Evolutionary conservation across 345 rosid genomes (phyloP), one percentile per base, ranked within the genome.

Genomic region (Acer negundo): DNA sequence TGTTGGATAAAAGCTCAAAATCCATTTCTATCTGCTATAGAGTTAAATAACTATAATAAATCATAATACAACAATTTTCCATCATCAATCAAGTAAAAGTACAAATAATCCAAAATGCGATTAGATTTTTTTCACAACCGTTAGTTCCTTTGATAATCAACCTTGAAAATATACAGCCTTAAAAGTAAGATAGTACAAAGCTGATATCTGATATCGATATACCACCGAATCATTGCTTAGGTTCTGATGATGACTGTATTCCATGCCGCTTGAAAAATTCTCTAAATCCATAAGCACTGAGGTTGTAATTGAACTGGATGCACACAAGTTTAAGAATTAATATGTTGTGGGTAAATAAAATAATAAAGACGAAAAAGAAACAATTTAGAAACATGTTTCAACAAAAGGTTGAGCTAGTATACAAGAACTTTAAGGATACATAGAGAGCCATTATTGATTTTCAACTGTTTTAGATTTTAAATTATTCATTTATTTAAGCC

Each of bases 211-310:
- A n/a, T n/a, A n/a, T 24, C 26, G 26, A 17, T 47, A 56, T 23
- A 20, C 22, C 62, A 11, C 5, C 17, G 10, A 40, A 26, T 20
- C 15, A 69, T 83, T 80, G 81, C 68, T 86, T 79, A 13, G 82
- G 76, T 42, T 85, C 84, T 0, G 88, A 85, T 44, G 87, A 55
- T 47, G 87, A 49, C 44, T 68, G 83, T 76, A 94, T 81, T 8
- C 89, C 88, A 35, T 91, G 84, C 76, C 90, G 95, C 88, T 91
- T 96, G 92, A 94, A 94, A 85, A 82, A 94, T 69, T 96, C 99
- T 91, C 95, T 89, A 79, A 94, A 96, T 72, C 98, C 99, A 59
- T 96, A 96, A 0, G 90, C 86, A 77, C 97, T 96, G 79, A 76
- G 78, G 78, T 94, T 97, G 64, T 90, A 91, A 74, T 88, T 91